These are phyloP conservation scores for Solanum dulcamara DNA, from an alignment of 257 asterid genomes.

Conservation along the genomic window DNA sequence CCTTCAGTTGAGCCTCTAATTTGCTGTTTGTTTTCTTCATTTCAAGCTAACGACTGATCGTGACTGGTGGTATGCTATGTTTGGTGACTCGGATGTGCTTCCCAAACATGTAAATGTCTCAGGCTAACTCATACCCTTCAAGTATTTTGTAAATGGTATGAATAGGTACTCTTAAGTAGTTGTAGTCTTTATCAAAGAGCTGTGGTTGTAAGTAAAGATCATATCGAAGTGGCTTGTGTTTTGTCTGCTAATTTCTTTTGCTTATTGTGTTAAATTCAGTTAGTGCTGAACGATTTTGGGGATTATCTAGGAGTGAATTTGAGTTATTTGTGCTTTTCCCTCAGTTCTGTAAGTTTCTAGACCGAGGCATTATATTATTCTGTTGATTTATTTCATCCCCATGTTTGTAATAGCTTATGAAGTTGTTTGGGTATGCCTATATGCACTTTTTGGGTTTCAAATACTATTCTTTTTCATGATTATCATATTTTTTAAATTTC, in stretches of 20 bases:
- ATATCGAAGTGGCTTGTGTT: neutral
- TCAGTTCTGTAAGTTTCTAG: neutral
- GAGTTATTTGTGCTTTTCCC: neutral
- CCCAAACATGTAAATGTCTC: conserved; percentile 6
- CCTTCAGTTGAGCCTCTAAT: neutral
- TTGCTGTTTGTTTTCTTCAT: neutral
- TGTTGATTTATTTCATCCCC: neutral
- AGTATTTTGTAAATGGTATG: conserved; percentile 7
- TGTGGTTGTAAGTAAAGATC: neutral
- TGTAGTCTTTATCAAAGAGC: neutral
- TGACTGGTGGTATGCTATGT: neutral
- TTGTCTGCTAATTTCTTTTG: neutral
- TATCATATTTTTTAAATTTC: neutral
- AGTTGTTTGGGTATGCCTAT: neutral
- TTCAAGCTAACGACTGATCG: neutral
- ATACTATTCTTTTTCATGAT: too few relatives aligned
- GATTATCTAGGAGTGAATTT: neutral
- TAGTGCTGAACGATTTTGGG: neutral
- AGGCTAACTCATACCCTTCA: conserved; percentile 1
- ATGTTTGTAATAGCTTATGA: neutral
- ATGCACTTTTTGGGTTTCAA: neutral
- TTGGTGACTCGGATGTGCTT: conserved; percentile 8
- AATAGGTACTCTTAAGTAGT: neutral
- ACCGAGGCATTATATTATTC: neutral
- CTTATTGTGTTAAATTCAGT: neutral